Base-by-base conservation (phyloP, 371 early-diverging fungal species). In the Aphelidium insulamus region DNA sequence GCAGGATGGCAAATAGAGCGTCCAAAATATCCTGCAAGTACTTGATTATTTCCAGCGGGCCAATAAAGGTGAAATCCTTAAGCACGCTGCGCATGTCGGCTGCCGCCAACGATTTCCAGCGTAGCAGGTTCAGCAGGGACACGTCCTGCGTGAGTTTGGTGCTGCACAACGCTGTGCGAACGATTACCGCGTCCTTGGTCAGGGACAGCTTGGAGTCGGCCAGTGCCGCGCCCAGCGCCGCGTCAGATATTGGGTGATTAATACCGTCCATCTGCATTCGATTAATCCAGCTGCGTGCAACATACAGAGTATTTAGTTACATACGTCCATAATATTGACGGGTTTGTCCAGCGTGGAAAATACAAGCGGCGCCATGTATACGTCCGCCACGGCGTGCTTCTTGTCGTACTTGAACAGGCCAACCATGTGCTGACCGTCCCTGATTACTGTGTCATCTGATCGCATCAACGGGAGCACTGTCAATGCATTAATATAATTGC, bases 11-110 rank as follows among this genome's bases (percentile, higher is more conserved):
- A 40, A 74, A 54, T 8, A 78, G 36, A 1, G 64, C 63, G 40
- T 68, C 68, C 45, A 78, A 54, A 5, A 74, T 66, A 22, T 62
- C 58, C 3, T 54, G 56, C 26, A 72, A 38, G 34, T 74, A 76
- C 42, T 73, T 74, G 17, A 71, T 69, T 5, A 75, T 59, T 41
- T 79, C 77, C 20, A 63, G 44, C 36, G 72, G 72, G 17, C 66
- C 67, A 12, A 76, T 60, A 45, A 64, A 56, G 0, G 58, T 62
- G 32, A 73, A 68, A 30, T 74, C 61, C 40, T 58, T 57, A 29
- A 77, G 40, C 1, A 73, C 54, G 0, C 43, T 33, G 1, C 54
- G 34, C n/a, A 77, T 38, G 18, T 62, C 57, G 5, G 46, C 45
- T 8, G 26, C 36, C 18, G 47, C 45, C 30, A 33, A 47, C 37